Evolutionary conservation across 441 rosid species (phyloP), one percentile per base, ranked within the genome.

Genomic region (Eutrema salsugineum): DNA sequence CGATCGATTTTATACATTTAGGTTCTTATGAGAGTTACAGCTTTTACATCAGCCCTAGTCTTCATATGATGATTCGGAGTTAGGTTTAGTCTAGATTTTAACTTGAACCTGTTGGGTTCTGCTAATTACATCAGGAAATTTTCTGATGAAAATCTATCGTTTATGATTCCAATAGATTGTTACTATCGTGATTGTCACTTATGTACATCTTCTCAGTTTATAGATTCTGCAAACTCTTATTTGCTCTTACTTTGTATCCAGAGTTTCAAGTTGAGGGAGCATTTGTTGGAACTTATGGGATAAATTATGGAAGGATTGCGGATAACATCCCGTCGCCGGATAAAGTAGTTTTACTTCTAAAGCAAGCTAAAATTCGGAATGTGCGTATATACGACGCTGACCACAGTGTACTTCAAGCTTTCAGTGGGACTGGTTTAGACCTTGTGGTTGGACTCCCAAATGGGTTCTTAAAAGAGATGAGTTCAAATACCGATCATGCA

Each of bases 241-340:
- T 8, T 68, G 70, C 48, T 47, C 5, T 8, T 9, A 9, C 4
- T 19, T 19, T 8, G 59, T 78, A 10, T 63, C 10, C 85, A 86
- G 96, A 72, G 49, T 70, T 79, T 43, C 30, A 58, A 59, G 73
- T 79, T 2, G 85, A 66, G 15, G 80, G 84, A 75, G 89, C 89
- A 46, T 91, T 94, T 76, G 84, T 85, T 1, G 97, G 99, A 70
- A 85, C 97, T 11, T 94, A 90, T 53, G 99, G 99, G 50, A 90
- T 94, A 78, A 94, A 94, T 62, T 94, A 94, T 72, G 99, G 99
- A 67, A 85, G 94, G 73, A 50, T 94, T 33, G 99, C 99, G 5
- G 88, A 91, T 82, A 91, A 94, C 81, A 85, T 94, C 11, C 97
- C 92, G 8, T 85, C 97, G 16, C 99, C 99, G 17, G 90, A 87